Conservation (phyloP, 2,329 filamentous ascomycete genomes). For the Xylariaceae sp. region DNA sequence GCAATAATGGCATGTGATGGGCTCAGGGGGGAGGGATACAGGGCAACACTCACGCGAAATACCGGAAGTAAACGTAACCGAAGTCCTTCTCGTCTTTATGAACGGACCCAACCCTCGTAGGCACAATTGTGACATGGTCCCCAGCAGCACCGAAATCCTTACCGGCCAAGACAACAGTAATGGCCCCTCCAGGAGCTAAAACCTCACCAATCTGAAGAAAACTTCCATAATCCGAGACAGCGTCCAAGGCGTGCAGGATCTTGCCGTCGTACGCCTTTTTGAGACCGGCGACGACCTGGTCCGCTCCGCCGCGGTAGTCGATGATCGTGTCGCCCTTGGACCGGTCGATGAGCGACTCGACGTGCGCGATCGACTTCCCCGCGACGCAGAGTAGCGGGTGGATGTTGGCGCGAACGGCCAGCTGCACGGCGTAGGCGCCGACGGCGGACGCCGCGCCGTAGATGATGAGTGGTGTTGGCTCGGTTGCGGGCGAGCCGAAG, state of each 20-base stretch:
- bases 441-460: conserved; percentile 56
- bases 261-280: conserved; percentile 36
- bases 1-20: too few relatives aligned
- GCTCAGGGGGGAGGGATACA: too few relatives aligned
- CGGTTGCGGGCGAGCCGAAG: conserved; percentile 38
- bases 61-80: conserved; percentile 34
- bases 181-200: conserved; percentile 35
- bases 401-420: conserved; percentile 51
- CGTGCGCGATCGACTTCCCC: conserved; percentile 47
- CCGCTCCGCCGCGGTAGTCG: conserved; percentile 57
- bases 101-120: conserved; percentile 21
- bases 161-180: conserved; percentile 37
- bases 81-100: conserved; percentile 26
- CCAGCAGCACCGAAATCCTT: conserved; percentile 30
- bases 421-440: conserved; percentile 55
- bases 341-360: conserved; percentile 48
- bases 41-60: conserved; percentile 32
- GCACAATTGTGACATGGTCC: conserved; percentile 14
- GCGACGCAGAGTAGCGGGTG: conserved; percentile 60
- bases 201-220: conserved; percentile 42
- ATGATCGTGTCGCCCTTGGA: conserved; percentile 54
- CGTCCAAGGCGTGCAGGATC: conserved; percentile 53
- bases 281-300: conserved; percentile 42
- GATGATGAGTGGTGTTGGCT: conserved; percentile 38
- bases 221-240: conserved; percentile 51